phyloP scores from a whole-genome alignment of 768 basidiomycete genomes.

The Cystofilobasidium bisporidii region DNA sequence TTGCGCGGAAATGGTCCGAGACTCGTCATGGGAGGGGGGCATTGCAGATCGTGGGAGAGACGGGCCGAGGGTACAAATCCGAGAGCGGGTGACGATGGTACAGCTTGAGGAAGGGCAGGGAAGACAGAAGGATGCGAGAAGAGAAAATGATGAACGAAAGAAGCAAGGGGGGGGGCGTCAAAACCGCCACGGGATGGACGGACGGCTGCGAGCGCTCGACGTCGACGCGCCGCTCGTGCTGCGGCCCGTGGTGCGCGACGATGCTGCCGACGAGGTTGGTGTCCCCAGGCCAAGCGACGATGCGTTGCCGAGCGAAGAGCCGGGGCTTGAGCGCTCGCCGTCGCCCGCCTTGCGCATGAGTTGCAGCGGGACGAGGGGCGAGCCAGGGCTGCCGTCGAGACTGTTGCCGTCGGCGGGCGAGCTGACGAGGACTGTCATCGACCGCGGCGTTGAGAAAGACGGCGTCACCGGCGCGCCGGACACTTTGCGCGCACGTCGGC shows the following conservation, averaged over 20 bases:
- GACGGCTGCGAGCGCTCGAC: not conserved
- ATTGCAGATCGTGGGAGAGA: not conserved
- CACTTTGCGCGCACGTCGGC: not conserved
- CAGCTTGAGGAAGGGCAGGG: not conserved
- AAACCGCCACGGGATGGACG: conserved; percentile 1
- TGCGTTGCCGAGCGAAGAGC: not conserved
- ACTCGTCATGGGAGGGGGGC: not conserved
- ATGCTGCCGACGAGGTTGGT: no score
- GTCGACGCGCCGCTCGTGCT: not conserved
- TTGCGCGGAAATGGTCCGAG: not conserved
- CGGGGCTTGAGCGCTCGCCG: not conserved
- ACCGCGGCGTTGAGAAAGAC: conserved; percentile 2
- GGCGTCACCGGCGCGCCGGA: conserved; percentile 5
- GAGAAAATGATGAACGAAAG: not conserved
- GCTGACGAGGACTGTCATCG: conserved; percentile 2
- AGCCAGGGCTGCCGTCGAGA: not conserved
- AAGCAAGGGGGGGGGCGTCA: not conserved
- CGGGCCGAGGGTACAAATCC: no score
- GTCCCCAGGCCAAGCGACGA: not conserved
- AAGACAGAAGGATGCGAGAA: not conserved
- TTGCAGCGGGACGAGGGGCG: conserved; percentile 16
- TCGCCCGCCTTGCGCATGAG: conserved; percentile 19
- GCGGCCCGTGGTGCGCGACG: not conserved
- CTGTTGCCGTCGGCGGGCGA: not conserved
- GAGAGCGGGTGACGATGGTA: not conserved